Conservation (phyloP, 306 rosid species). For the Vigna nakashimae region DNA sequence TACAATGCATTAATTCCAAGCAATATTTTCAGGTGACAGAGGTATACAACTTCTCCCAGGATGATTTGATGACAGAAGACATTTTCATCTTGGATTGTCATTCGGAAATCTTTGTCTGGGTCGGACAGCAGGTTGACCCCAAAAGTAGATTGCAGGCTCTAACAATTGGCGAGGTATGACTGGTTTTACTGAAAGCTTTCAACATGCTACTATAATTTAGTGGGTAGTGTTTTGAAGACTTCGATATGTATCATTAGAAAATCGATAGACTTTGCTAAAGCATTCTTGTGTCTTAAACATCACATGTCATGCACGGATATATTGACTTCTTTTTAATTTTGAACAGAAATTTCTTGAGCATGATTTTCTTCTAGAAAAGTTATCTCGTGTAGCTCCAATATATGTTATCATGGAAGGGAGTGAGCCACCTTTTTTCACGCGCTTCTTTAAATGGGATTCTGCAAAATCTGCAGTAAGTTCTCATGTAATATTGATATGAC, state of each 20-base stretch:
- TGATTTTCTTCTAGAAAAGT: slow-evolving; percentile 75
- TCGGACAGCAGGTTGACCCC: slow-evolving; percentile 83
- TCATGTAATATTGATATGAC: slow-evolving; percentile 4
- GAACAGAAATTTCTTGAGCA: slow-evolving; percentile 83
- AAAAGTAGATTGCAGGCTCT: slow-evolving; percentile 73
- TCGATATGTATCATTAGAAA: neutral
- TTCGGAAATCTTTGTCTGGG: slow-evolving; percentile 84
- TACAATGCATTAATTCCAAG: slow-evolving; percentile 42
- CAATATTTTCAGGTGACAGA: slow-evolving; percentile 69
- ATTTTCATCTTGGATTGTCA: slow-evolving; percentile 82
- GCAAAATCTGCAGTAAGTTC: slow-evolving; percentile 72
- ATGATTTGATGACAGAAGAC: slow-evolving; percentile 96
- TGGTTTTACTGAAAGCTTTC: slow-evolving; percentile 39
- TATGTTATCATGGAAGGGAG: slow-evolving; percentile 85
- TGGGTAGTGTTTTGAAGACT: slow-evolving; percentile 26
- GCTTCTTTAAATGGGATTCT: slow-evolving; percentile 87
- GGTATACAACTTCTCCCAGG: slow-evolving; percentile 87
- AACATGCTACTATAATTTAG: slow-evolving; percentile 4
- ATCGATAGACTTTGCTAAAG: neutral
- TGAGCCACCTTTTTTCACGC: slow-evolving; percentile 90
- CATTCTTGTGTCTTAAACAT: neutral
- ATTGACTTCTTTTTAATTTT: slow-evolving; percentile 38
- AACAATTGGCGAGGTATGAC: slow-evolving; percentile 84
- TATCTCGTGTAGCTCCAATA: slow-evolving; percentile 77
- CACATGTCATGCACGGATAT: slow-evolving; percentile 14